A percentile compares a stretch with the other conserved stretches of the same genome.
Conservation (phyloP, 257 asterid species). For the Sherardia arvensis region DNA sequence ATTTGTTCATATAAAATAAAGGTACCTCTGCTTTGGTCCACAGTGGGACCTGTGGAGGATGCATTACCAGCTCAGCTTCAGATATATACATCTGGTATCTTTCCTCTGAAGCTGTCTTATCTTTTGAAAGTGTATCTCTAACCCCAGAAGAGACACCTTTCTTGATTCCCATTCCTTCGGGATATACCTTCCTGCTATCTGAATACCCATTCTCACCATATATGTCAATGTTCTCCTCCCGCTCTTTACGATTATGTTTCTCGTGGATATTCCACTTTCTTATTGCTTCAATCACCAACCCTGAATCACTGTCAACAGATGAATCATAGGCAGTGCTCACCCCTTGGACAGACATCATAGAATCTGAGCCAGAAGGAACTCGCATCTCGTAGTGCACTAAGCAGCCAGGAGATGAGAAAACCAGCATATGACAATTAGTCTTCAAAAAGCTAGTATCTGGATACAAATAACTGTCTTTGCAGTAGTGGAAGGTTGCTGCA, state of each 20-base stretch:
- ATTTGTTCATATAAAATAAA: neutral
- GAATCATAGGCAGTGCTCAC: constrained; percentile 29
- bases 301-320: constrained; percentile 32
- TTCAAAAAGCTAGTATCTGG: constrained; percentile 30
- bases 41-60: constrained; percentile 47
- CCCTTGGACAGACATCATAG: constrained; percentile 25
- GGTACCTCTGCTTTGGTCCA: constrained; percentile 76
- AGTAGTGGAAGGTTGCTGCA: constrained; percentile 60
- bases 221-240: constrained; percentile 45
- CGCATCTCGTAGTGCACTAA: constrained; percentile 60
- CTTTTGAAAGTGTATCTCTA: constrained; percentile 16
- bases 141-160: constrained; percentile 23
- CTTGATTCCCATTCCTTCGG: constrained; percentile 39
- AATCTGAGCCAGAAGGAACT: constrained; percentile 39
- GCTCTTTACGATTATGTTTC: constrained; percentile 48
- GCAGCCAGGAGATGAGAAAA: constrained; percentile 76
- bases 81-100: constrained; percentile 64
- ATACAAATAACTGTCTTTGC: constrained; percentile 27
- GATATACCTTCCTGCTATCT: constrained; percentile 61
- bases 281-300: constrained; percentile 53
- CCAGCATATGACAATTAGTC: constrained; percentile 50
- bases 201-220: constrained; percentile 51
- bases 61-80: constrained; percentile 86
- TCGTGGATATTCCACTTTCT: constrained; percentile 81
- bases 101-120: constrained; percentile 33